Base-by-base conservation (phyloP, 176 grass and related monocot genomes). In the Oryza officinalis region DNA sequence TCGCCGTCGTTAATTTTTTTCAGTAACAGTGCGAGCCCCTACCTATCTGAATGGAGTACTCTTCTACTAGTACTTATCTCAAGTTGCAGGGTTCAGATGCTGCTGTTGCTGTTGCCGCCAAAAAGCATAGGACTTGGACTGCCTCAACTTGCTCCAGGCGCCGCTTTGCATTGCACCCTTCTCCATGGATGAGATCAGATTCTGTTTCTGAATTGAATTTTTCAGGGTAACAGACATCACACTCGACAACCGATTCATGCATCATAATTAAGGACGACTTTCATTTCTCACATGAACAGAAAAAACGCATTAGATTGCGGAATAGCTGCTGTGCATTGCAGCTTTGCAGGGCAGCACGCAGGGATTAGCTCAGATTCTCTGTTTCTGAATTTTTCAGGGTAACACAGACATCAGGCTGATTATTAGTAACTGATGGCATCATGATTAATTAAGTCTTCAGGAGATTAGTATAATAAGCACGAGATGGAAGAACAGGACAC, bases 61-160 rank as follows among this genome's bases (percentile, higher is more conserved):
- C 49, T 52, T 40, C 38, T 40, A 40, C 6, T 38, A 38, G 6
- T 38, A 12, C 14, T 4, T 64, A 8, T 4, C 15, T 27, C 85
- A 82, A 87, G 37, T 82, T 76, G 85, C 72, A 11, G 18, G 31
- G 31, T 35, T 33, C 63, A 52, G 81, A 76, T 76, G 74, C 54
- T 22, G 65, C 66, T 63, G 27, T n/a, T 57, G 52, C 52, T 57
- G 57, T 25, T 25, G 57, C 79, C 11, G 46, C n/a, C 7, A 68
- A 80, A 69, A 69, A 38, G 65, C 44, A 35, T 43, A 44, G 41
- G 65, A 31, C 28, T 77, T 69, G 11, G 73, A 6, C 22, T 31
- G 8, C 23, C 26, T 64, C 69, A 65, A 83, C 37, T 65, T 83
- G 69, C 10, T 82, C 2, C 68, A 45, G 26, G 10, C 35, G 27